These are phyloP conservation scores for Tulasnella calospora DNA, from an alignment of 768 basidiomycete species.

Conservation along the genomic window DNA sequence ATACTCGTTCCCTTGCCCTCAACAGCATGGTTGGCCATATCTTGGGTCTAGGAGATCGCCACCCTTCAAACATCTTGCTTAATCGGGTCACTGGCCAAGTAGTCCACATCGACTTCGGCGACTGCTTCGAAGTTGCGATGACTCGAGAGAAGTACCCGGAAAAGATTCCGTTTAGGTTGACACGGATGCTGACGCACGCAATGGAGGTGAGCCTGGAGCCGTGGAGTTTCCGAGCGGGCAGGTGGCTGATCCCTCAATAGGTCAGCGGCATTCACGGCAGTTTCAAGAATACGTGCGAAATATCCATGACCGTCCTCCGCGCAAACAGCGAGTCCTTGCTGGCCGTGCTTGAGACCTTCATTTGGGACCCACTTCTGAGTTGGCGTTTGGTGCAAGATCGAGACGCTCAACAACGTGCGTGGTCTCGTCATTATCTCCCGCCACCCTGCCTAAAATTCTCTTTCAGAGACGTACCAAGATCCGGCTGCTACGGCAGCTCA, in stretches of 20 bases:
- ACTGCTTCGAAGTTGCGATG: conserved; percentile 98
- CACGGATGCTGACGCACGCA: conserved; percentile 96
- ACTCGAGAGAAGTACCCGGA: conserved; percentile 98
- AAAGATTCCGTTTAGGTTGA: conserved; percentile 95
- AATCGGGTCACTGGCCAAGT: conserved; percentile 52
- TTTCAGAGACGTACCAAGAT: conserved; percentile 15
- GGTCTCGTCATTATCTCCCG: not conserved
- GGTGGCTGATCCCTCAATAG: conserved; percentile 39
- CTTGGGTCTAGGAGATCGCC: conserved; percentile 92
- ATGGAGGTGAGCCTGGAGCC: conserved; percentile 75
- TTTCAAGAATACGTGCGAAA: conserved; percentile 92
- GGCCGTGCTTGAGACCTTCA: conserved; percentile 98
- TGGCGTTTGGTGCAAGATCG: conserved; percentile 83
- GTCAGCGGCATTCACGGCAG: conserved; percentile 98
- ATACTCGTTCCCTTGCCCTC: conserved; percentile 90
- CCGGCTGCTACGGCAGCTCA: conserved; percentile 27
- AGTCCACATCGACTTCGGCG: conserved; percentile 91
- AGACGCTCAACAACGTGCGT: conserved; percentile 44
- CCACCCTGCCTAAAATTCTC: conserved; percentile 5
- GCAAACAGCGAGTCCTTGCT: conserved; percentile 98
- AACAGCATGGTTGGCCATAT: conserved; percentile 99
- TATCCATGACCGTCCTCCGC: conserved; percentile 93
- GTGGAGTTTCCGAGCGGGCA: not conserved
- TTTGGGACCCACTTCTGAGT: conserved; percentile 96
- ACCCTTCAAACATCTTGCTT: conserved; percentile 90